Evolutionary conservation across 805 yeast species (phyloP).

Genomic region (Cephaloascus fragrans): DNA sequence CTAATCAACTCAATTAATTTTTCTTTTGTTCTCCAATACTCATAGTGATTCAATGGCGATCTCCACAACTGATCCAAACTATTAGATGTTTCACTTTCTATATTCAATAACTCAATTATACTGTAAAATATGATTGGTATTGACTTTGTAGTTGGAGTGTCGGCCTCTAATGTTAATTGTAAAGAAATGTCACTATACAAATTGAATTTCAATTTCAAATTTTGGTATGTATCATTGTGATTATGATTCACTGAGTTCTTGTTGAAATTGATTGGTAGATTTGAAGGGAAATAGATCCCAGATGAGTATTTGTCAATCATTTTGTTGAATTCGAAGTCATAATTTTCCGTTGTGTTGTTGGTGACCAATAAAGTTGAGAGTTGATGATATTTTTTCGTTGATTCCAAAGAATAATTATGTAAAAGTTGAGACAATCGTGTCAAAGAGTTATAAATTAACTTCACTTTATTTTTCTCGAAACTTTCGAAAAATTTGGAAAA

Average conservation of each 20-base stretch:
- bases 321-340: conserved; percentile 14
- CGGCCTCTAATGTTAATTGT: conserved; percentile 19
- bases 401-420: conserved; percentile 14
- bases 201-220: conserved; percentile 25
- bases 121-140: neutral
- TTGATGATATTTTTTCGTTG: conserved; percentile 14
- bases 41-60: conserved; percentile 19
- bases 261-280: conserved; percentile 15
- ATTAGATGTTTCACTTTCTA: conserved; percentile 4
- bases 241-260: conserved; percentile 10
- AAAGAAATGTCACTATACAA: conserved; percentile 29
- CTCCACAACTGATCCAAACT: conserved; percentile 13
- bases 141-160: conserved; percentile 19
- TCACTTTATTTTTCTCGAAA: conserved; percentile 25
- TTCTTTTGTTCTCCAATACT: conserved; percentile 25
- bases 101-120: conserved; percentile 12
- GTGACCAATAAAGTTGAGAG: conserved; percentile 13
- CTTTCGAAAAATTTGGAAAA: conserved; percentile 15
- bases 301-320: conserved; percentile 17
- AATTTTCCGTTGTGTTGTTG: conserved; percentile 10
- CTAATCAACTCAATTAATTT: conserved; percentile 7
- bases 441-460: conserved; percentile 20
- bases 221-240: conserved; percentile 17
- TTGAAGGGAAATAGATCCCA: conserved; percentile 29
- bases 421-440: conserved; percentile 22